phyloP scores from a whole-genome alignment of 352 stramenopile species.

The Phytophthora litchii region DNA sequence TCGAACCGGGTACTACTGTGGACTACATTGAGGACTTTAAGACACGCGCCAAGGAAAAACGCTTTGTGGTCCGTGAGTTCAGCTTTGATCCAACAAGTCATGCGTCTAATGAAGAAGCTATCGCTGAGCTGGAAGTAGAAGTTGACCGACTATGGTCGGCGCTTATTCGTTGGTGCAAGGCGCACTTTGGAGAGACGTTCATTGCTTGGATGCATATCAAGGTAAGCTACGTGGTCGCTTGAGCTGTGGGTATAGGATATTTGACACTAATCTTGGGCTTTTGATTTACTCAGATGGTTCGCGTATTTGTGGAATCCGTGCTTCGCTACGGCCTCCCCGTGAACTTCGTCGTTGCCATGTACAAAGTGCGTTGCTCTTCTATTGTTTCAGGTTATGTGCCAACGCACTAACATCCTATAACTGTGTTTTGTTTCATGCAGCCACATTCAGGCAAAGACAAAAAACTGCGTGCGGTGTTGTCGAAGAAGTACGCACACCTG shows the following conservation, averaged over 20 bases:
- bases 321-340: slow-evolving; percentile 97
- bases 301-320: slow-evolving; percentile 97
- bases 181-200: slow-evolving; percentile 98
- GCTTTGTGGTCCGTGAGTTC: slow-evolving; percentile 93
- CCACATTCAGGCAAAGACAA: slow-evolving; percentile 84
- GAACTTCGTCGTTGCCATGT: slow-evolving; percentile 93
- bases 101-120: slow-evolving; percentile 88
- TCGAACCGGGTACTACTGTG: slow-evolving; percentile 90
- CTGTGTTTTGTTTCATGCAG: slow-evolving; percentile 28
- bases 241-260: background rate
- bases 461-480: slow-evolving; percentile 75
- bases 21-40: slow-evolving; percentile 96
- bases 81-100: slow-evolving; percentile 91
- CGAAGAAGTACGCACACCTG: slow-evolving; percentile 87
- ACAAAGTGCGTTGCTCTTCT: slow-evolving; percentile 54
- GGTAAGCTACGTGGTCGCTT: slow-evolving; percentile 44
- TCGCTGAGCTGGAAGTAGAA: slow-evolving; percentile 86
- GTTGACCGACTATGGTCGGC: slow-evolving; percentile 95
- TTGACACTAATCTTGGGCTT: background rate
- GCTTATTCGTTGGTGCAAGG: slow-evolving; percentile 97
- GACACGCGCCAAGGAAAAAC: slow-evolving; percentile 93
- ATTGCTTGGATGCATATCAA: slow-evolving; percentile 99
- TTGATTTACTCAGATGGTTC: slow-evolving; percentile 73
- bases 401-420: slow-evolving; percentile 1
- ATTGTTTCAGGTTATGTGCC: background rate